These are phyloP conservation scores for Histomonas meleagridis DNA, from an alignment of 208 protist species.

Conservation along the genomic window DNA sequence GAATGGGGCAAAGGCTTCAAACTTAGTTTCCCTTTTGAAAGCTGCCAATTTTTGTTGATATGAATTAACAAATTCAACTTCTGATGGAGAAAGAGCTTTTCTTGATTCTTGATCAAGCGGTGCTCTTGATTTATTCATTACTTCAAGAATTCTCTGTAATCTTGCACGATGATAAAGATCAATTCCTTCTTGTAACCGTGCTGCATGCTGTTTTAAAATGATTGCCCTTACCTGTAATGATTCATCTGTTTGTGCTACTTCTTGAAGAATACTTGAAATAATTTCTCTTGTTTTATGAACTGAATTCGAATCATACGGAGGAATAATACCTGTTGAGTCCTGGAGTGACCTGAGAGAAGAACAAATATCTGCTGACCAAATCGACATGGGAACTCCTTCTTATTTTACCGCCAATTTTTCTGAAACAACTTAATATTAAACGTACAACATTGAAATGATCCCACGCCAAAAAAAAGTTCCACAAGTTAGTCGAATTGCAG, in stretches of 20 bases:
- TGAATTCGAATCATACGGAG: not conserved
- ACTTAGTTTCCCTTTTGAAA: not conserved
- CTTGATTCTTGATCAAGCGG: not conserved
- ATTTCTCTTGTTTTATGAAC: not conserved
- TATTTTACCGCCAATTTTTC: too few species aligned
- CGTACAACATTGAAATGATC: too few species aligned
- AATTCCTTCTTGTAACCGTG: not conserved
- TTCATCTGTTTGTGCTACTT: not conserved
- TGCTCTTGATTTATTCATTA: not conserved
- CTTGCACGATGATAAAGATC: not conserved
- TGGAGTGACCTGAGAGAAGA: too few species aligned
- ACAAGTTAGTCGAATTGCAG: not conserved
- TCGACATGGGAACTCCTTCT: too few species aligned
- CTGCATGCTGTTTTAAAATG: not conserved
- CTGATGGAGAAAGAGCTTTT: not conserved
- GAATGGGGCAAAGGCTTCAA: not conserved
- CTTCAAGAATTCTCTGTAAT: not conserved
- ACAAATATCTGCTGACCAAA: too few species aligned
- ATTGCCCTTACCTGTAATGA: not conserved
- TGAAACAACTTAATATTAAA: too few species aligned
- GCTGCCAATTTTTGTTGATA: not conserved
- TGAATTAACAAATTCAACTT: not conserved
- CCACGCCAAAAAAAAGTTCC: too few species aligned
- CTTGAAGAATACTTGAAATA: not conserved
- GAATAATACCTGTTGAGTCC: not conserved